A percentile compares a stretch with the other conserved stretches of the same genome.
phyloP scores from a whole-genome alignment of 192 early-diverging fungal species.

The Piromyces sp. region DNA sequence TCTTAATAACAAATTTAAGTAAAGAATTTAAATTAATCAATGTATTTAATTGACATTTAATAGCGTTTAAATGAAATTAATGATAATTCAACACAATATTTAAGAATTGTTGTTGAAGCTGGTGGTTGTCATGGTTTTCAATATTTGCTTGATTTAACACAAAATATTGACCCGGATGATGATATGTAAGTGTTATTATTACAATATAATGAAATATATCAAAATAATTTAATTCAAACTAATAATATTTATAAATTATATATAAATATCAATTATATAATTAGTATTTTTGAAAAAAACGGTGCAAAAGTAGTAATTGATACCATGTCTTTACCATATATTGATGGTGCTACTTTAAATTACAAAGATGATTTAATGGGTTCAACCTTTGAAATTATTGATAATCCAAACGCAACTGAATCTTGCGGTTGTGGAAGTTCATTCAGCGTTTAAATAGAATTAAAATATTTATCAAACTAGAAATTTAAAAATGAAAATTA shows the following conservation, averaged over 20 bases:
- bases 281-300: constrained; percentile 43
- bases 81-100: constrained; percentile 19
- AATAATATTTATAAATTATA: no score
- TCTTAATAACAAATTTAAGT: no score
- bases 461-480: no score
- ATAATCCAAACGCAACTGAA: constrained; percentile 54
- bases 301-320: constrained; percentile 59
- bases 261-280: no score
- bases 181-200: constrained; percentile 35
- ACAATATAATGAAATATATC: no score
- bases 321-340: constrained; percentile 47
- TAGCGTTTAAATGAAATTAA: constrained; percentile 11
- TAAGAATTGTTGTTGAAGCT: constrained; percentile 62
- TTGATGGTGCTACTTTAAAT: constrained; percentile 58
- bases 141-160: constrained; percentile 59
- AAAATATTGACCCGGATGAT: constrained; percentile 32
- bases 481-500: no score
- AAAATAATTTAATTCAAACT: no score
- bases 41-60: no score
- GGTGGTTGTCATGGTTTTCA: constrained; percentile 79
- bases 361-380: constrained; percentile 68
- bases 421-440: constrained; percentile 54
- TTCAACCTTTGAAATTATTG: constrained; percentile 52
- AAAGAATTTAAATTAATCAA: no score
- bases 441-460: constrained; percentile 10